Evolutionary conservation across 78 protist genomes (phyloP).

Genomic region (Emiliania huxleyi): DNA sequence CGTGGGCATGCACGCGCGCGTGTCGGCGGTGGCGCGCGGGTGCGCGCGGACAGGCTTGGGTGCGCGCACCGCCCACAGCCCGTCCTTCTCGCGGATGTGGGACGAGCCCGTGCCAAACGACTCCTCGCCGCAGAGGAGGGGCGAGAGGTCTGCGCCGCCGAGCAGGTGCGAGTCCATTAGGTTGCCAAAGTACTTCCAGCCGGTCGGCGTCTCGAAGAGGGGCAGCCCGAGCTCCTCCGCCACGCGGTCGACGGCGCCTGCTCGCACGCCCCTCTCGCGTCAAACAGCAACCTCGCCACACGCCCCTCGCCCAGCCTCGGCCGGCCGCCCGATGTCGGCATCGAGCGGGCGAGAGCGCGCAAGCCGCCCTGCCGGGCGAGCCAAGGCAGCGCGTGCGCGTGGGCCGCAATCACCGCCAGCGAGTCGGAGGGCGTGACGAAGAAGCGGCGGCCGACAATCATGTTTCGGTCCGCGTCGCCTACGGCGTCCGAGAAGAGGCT

Average conservation of each 20-base stretch:
- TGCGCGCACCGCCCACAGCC: constrained; percentile 60
- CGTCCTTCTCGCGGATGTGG: constrained; percentile 98
- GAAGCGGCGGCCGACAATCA: constrained; percentile 85
- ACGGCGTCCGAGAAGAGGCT: too few relatives aligned
- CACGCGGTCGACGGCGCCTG: constrained; percentile 65
- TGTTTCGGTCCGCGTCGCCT: constrained; percentile 86
- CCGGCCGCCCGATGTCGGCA: constrained; percentile 95
- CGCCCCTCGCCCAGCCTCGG: too few relatives aligned
- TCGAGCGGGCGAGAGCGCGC: constrained; percentile 88
- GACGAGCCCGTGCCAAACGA: constrained; percentile 89
- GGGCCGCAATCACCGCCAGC: constrained; percentile 90
- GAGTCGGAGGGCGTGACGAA: constrained; percentile 96
- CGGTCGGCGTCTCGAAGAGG: constrained; percentile 87
- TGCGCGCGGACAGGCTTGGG: not conserved
- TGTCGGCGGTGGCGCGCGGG: too few relatives aligned
- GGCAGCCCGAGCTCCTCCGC: constrained; percentile 32
- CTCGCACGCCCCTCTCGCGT: too few relatives aligned
- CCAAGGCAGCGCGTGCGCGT: constrained; percentile 21
- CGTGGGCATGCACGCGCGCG: too few relatives aligned
- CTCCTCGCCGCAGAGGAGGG: constrained; percentile 93
- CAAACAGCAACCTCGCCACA: too few relatives aligned
- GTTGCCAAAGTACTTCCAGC: constrained; percentile 98
- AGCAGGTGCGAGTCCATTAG: constrained; percentile 84
- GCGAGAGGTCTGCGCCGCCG: not conserved
- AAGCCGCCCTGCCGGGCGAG: constrained; percentile 46